Base-by-base conservation (phyloP, 1,284 basidiomycete genomes). In the Moniliophthora roreri region DNA sequence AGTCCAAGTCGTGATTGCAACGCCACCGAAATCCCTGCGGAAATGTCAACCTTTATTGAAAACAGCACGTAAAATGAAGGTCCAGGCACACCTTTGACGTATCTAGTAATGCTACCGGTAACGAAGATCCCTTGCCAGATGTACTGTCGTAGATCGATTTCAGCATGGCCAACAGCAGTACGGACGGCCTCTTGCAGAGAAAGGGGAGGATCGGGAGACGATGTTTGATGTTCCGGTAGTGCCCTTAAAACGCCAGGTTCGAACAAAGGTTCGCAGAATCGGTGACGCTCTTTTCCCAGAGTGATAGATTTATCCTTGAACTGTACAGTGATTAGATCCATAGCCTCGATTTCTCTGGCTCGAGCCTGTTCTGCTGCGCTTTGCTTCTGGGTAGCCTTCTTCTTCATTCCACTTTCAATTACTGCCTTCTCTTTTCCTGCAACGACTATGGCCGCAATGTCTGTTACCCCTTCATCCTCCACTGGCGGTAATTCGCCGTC, bases 221-320 rank as follows among this genome's bases (percentile, higher is more conserved):
- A 18, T 4, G 48, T 57, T 1, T 51, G 56, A 28, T 56, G 54
- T 13, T 53, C 58, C 40, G 63, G 62, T 10, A 74, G 50, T n/a
- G 63, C 59, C 1, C 68, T 66, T 53, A 88, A 68, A 37, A 89
- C 60, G 2, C 65, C 69, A 2, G 91, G 88, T 55, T 94, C 86
- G 59, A 95, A 92, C 32, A 98, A 75, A 8, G 94, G 93, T 65
- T 97, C 95, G 65, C 91, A 93, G 66, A 95, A 87, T 38, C 91
- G 80, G 75, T 97, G 93, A 45, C 94, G 79, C 62, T 95, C 91
- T 62, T 91, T 87, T 4, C 94, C 95, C 28, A 98, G 64, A 1
- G 85, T 88, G 56, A 98, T 69, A 46, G 85, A 81, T 63, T 85
- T 80, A 4, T 79, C 87, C 5, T 78, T 75, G 65, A 91, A 91